Conservation (phyloP, 257 asterid species). For the Haberlea rhodopensis region DNA sequence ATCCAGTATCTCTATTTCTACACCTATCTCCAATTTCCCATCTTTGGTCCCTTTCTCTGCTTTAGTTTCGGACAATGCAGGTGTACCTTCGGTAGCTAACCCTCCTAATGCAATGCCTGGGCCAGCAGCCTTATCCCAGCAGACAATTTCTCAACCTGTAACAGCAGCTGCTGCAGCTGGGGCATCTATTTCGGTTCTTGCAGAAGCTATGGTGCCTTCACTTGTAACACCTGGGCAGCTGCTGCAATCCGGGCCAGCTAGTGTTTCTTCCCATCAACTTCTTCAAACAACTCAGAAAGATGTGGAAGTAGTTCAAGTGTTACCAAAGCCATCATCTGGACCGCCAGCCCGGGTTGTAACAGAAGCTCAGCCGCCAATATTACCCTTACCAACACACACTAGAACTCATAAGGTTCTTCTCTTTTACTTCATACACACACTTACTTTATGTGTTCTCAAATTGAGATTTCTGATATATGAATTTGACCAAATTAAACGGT, state of each 20-base stretch:
- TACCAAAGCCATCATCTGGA: slow-evolving; percentile 50
- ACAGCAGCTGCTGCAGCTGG: slow-evolving; percentile 36
- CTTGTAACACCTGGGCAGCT: slow-evolving; percentile 90
- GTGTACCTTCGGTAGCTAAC: slow-evolving; percentile 40
- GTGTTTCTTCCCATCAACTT: slow-evolving; percentile 45
- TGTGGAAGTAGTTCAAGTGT: slow-evolving; percentile 81
- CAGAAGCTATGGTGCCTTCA: slow-evolving; percentile 56
- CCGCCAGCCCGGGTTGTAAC: slow-evolving; percentile 39
- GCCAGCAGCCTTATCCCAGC: slow-evolving; percentile 40
- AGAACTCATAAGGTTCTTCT: slow-evolving; percentile 57
- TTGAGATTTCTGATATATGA: slow-evolving; percentile 1
- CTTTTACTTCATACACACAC: slow-evolving; percentile 18
- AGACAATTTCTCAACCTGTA: slow-evolving; percentile 40
- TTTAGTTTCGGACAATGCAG: slow-evolving; percentile 42
- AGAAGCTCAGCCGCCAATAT: slow-evolving; percentile 87
- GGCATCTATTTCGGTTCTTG: slow-evolving; percentile 39
- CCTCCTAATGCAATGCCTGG: slow-evolving; percentile 42
- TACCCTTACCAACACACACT: slow-evolving; percentile 70
- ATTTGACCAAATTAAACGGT: slow-evolving; percentile 1
- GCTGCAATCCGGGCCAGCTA: slow-evolving; percentile 56
- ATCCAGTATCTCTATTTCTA: slow-evolving; percentile 38
- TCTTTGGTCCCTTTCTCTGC: slow-evolving; percentile 39
- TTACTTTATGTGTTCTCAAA: neutral
- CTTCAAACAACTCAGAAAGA: slow-evolving; percentile 69
- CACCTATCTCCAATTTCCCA: slow-evolving; percentile 43